Percentiles rank a stretch among this genome's conserved stretches.
Conservation (phyloP, 2,329 filamentous ascomycete genomes). For the Aspergillus sp. region DNA sequence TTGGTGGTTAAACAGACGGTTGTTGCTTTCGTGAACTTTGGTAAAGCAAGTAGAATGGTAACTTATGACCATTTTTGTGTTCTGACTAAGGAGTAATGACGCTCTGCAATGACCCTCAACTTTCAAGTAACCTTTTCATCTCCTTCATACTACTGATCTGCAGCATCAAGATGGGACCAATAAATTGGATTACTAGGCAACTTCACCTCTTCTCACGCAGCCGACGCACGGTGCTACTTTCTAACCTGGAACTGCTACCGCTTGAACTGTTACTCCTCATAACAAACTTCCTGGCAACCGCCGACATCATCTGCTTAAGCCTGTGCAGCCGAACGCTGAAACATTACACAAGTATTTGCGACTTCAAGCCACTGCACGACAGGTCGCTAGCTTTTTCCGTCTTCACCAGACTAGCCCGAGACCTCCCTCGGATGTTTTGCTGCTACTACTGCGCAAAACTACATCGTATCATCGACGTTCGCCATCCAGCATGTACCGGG, state of each 20-base stretch:
- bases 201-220: too few relatives aligned
- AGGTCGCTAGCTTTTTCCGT: not conserved
- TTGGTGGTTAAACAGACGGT: too few relatives aligned
- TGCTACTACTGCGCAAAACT: not conserved
- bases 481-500: not conserved
- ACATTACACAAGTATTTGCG: not conserved
- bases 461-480: not conserved
- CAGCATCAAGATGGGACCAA: too few relatives aligned
- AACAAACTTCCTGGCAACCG: not conserved
- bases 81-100: too few relatives aligned
- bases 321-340: not conserved
- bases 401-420: not conserved
- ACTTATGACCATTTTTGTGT: too few relatives aligned
- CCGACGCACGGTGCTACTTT: not conserved
- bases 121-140: too few relatives aligned
- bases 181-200: too few relatives aligned
- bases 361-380: not conserved
- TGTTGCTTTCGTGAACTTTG: too few relatives aligned
- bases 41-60: too few relatives aligned
- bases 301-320: constrained; percentile 2
- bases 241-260: not conserved
- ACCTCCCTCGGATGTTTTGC: not conserved
- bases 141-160: too few relatives aligned
- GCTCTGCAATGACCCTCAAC: too few relatives aligned
- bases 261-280: constrained; percentile 3